Evolutionary conservation across 495 filamentous ascomycete genomes (phyloP).

Genomic region (Umbilicaria muhlenbergii): DNA sequence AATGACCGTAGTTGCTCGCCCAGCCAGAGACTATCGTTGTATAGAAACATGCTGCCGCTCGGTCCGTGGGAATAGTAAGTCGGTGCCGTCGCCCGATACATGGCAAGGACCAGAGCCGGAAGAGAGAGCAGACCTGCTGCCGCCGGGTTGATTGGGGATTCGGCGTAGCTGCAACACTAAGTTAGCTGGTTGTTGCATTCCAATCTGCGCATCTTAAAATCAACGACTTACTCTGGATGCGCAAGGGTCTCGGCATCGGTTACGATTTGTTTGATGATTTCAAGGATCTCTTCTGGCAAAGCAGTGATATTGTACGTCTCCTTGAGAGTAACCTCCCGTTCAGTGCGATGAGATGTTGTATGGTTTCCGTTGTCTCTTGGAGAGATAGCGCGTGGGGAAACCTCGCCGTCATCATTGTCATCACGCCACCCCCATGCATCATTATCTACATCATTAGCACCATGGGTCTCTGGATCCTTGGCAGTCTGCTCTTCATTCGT

Average conservation of each 20-base stretch:
- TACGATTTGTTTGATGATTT: slow-evolving; percentile 52
- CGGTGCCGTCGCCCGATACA: slow-evolving; percentile 79
- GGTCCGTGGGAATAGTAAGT: slow-evolving; percentile 54
- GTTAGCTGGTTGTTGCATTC: slow-evolving; percentile 9
- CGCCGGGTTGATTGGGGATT: slow-evolving; percentile 49
- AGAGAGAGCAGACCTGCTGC: slow-evolving; percentile 62
- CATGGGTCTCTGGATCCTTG: slow-evolving; percentile 1
- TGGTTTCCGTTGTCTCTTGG: slow-evolving; percentile 7
- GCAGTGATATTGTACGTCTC: slow-evolving; percentile 81
- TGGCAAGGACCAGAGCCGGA: slow-evolving; percentile 70
- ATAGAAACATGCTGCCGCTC: slow-evolving; percentile 77
- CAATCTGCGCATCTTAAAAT: neutral
- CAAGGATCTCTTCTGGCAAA: slow-evolving; percentile 61
- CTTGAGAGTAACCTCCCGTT: slow-evolving; percentile 53
- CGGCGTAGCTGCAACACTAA: slow-evolving; percentile 20
- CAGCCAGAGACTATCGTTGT: slow-evolving; percentile 79
- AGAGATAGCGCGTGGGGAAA: slow-evolving; percentile 1
- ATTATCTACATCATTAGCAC: slow-evolving; percentile 28
- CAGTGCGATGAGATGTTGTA: slow-evolving; percentile 5
- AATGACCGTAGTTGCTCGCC: slow-evolving; percentile 54
- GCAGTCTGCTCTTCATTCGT: slow-evolving; percentile 15
- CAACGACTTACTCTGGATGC: slow-evolving; percentile 31
- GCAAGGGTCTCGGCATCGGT: slow-evolving; percentile 52
- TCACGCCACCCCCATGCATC: slow-evolving; percentile 69
- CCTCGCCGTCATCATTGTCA: slow-evolving; percentile 29